Evolutionary conservation across 345 rosid genomes (phyloP), one percentile per base, ranked within the genome.

Genomic region (Salix dunnii): DNA sequence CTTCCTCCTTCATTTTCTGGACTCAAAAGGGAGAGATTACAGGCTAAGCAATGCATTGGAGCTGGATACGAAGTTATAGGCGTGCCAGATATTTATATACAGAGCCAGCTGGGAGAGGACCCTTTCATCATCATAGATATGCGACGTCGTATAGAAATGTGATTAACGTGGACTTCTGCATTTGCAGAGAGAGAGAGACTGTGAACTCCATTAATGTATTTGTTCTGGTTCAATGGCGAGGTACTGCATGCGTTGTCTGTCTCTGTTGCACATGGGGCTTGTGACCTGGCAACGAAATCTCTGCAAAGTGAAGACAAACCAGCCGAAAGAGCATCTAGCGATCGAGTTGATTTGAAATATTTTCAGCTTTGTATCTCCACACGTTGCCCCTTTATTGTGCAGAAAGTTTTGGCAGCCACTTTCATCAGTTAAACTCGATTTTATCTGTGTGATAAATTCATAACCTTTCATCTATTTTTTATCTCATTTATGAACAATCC

Each of bases 191-290:
- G 38, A 51, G 30, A 70, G 60, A 46, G 43, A 18, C 17, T 38
- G 40, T 61, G 25, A 3, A 40, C 27, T 10, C 51, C 75, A 72
- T 72, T 74, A 48, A 74, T 30, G 62, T 43, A 48, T 9, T 6
- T 48, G 30, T 30, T 31, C 58, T 21, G 0, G 40, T 65, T 48
- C 28, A 65, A 64, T 48, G 31, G 31, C 46, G 16, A n/a, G 33
- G 67, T 16, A 58, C 62, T 58, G 62, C 23, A 20, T 20, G 58
- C 43, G 23, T 21, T 13, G 61, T 46, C 31, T 2, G 70, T 35
- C 67, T 64, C 30, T 30, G 77, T 13, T 74, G 71, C 77, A 31
- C 70, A 46, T 64, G 70, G 62, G 66, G 28, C 1, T 17, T 5
- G 55, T 33, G 12, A 8, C 12, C 18, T 7, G 20, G 61, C 48